A percentile compares a stretch with the other conserved stretches of the same genome.
These are phyloP conservation scores for Hymenochaete sp. DNA, from an alignment of 1,284 basidiomycete genomes.

Conservation along the genomic window DNA sequence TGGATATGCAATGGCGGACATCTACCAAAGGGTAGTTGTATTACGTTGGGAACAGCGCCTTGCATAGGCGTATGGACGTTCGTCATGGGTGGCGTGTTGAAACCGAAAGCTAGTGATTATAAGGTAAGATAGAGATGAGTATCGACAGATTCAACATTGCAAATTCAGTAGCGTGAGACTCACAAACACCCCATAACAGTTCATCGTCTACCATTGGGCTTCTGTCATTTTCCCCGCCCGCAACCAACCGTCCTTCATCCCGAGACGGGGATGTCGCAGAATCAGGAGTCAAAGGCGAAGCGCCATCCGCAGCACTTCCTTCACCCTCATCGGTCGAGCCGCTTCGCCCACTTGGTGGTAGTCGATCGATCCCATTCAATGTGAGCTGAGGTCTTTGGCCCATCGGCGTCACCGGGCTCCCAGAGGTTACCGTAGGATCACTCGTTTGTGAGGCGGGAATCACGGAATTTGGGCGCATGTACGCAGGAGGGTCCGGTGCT, in stretches of 20 bases:
- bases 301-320: background rate
- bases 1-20: conserved; percentile 61
- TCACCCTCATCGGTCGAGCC: conserved; percentile 4
- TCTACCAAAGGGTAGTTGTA: conserved; percentile 59
- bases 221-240: no score
- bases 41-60: conserved; percentile 55
- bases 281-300: background rate
- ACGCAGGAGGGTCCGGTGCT: background rate
- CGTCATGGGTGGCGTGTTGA: conserved; percentile 49
- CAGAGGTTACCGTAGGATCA: background rate
- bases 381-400: background rate
- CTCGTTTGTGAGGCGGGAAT: background rate
- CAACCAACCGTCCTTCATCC: conserved; percentile 6
- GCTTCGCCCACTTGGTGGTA: background rate
- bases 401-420: conserved; percentile 1
- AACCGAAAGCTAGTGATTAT: conserved; percentile 50
- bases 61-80: conserved; percentile 37
- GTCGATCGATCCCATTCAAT: background rate
- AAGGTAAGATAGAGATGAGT: conserved; percentile 1
- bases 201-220: conserved; percentile 19
- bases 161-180: background rate
- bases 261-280: no score
- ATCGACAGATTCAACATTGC: no score
- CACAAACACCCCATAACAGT: conserved; percentile 18
- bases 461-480: background rate